A percentile compares a stretch with the other conserved stretches of the same genome.
Evolutionary conservation across 176 grass and related monocot genomes (phyloP).

Genomic region (Triticum monococcum): DNA sequence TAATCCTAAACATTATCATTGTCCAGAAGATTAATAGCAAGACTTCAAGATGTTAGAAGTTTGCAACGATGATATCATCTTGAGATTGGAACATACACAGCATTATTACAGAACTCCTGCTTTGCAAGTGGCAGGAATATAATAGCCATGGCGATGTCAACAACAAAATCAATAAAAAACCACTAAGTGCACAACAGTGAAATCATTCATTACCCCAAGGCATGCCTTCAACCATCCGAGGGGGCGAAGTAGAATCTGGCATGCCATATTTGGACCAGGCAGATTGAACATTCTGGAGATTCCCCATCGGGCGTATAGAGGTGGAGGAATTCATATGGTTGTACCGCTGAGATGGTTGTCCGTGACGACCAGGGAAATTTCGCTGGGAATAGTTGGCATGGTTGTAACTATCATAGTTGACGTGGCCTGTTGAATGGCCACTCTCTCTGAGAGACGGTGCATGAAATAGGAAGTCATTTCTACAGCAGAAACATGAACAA

Average conservation of each 20-base stretch:
- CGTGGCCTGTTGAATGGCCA: constrained; percentile 34
- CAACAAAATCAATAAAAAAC: not conserved
- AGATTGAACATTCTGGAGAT: constrained; percentile 53
- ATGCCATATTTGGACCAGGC: constrained; percentile 53
- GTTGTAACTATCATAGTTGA: constrained; percentile 35
- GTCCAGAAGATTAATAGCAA: constrained; percentile 13
- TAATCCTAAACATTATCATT: not conserved
- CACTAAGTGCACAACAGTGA: constrained; percentile 13
- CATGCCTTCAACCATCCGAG: constrained; percentile 53
- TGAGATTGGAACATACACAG: not conserved
- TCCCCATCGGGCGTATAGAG: constrained; percentile 43
- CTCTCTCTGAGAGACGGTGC: constrained; percentile 45
- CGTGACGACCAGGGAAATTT: constrained; percentile 40
- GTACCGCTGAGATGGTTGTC: constrained; percentile 65
- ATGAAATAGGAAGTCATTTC: constrained; percentile 42
- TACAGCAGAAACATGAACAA: constrained; percentile 38
- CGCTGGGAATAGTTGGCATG: constrained; percentile 46
- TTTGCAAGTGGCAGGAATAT: not conserved
- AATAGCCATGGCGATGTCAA: constrained; percentile 3
- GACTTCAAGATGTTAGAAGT: not conserved
- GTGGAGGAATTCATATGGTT: constrained; percentile 51
- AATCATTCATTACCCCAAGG: constrained; percentile 75
- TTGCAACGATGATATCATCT: not conserved
- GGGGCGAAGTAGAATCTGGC: constrained; percentile 44
- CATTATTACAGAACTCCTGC: constrained; percentile 1